phyloP scores from a whole-genome alignment of 129 eudicot species.

The Centaurea solstitialis region DNA sequence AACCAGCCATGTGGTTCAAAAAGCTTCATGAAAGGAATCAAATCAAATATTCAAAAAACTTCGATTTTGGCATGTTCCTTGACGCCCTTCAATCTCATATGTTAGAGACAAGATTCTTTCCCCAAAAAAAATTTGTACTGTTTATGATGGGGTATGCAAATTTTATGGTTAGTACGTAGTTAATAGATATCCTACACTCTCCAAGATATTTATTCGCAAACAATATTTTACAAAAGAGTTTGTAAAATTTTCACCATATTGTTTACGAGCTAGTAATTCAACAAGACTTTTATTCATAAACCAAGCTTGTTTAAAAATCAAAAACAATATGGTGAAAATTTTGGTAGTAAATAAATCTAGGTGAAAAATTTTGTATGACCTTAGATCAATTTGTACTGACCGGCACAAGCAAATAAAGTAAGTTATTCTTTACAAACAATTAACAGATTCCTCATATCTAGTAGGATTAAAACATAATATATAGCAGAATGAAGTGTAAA shows the following conservation, averaged over 20 bases:
- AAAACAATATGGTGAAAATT: background rate
- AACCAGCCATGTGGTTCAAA: too few species aligned
- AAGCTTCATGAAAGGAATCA: slow-evolving; percentile 31
- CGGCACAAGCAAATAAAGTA: too few species aligned
- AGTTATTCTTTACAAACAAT: too few species aligned
- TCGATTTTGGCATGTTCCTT: slow-evolving; percentile 71
- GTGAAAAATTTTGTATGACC: too few species aligned
- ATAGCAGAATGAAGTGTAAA: too few species aligned
- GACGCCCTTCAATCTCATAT: slow-evolving; percentile 68
- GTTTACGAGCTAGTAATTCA: background rate
- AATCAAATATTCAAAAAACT: slow-evolving; percentile 35
- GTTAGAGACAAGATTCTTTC: slow-evolving; percentile 40
- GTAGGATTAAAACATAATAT: too few species aligned
- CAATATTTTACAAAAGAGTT: too few species aligned
- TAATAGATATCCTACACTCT: background rate
- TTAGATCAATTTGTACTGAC: too few species aligned
- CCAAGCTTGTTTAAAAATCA: background rate
- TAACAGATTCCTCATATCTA: too few species aligned
- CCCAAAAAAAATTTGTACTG: slow-evolving; percentile 49
- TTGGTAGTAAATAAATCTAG: background rate
- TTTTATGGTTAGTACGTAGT: slow-evolving; percentile 45
- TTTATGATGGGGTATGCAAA: slow-evolving; percentile 89
- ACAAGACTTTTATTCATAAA: background rate
- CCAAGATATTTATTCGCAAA: too few species aligned
- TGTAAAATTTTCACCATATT: too few species aligned